These are phyloP conservation scores for Hura crepitans DNA, from an alignment of 441 rosid species.

Conservation along the genomic window DNA sequence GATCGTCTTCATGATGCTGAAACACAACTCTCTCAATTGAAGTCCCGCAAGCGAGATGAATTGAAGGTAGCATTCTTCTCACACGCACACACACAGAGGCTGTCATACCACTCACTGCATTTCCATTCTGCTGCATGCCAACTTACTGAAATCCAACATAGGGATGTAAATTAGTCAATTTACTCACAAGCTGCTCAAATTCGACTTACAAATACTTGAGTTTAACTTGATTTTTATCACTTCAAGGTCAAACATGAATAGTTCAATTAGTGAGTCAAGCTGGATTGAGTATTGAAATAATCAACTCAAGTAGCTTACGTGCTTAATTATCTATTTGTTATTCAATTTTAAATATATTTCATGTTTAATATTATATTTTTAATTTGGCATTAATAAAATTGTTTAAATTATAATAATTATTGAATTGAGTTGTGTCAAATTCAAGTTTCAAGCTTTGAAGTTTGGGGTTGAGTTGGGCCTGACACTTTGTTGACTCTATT, in stretches of 20 bases:
- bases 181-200: background rate
- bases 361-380: too few species aligned
- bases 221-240: background rate
- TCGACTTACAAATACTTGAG: background rate
- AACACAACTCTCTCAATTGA: conserved; percentile 74
- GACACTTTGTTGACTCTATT: background rate
- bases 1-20: conserved; percentile 98
- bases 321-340: background rate
- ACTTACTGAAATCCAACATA: background rate
- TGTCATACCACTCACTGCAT: background rate
- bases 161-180: background rate
- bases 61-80: conserved; percentile 56
- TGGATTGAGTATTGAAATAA: background rate
- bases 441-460: too few species aligned
- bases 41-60: conserved; percentile 91
- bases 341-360: too few species aligned
- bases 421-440: too few species aligned
- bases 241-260: background rate
- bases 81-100: background rate
- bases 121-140: conserved; percentile 1
- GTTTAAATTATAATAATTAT: too few species aligned
- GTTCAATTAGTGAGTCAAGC: too few species aligned
- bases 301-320: background rate
- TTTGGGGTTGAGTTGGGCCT: too few species aligned
- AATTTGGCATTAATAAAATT: too few species aligned